Evolutionary conservation across 495 filamentous ascomycete genomes (phyloP).

Genomic region (Talaromyces trachyspermus): DNA sequence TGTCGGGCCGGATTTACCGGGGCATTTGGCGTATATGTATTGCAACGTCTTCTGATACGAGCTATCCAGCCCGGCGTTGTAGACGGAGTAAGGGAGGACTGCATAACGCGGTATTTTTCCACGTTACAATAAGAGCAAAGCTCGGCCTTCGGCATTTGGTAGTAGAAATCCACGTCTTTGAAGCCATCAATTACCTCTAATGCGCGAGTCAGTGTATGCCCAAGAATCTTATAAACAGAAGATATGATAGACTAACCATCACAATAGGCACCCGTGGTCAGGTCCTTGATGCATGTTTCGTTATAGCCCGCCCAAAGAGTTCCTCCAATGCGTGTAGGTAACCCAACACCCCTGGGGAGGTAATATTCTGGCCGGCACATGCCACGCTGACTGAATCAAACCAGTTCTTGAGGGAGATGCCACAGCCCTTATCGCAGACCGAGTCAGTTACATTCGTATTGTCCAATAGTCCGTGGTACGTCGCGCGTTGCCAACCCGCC

Average conservation of each 20-base stretch:
- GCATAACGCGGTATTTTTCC: conserved; percentile 12
- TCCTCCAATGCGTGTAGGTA: conserved; percentile 4
- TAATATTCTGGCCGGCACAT: too few relatives aligned
- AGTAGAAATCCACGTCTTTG: conserved; percentile 2
- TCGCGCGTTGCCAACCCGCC: background rate
- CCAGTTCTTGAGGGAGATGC: background rate
- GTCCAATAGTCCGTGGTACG: background rate
- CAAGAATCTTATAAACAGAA: background rate
- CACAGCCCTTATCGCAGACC: conserved; percentile 1
- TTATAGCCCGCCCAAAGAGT: conserved; percentile 12
- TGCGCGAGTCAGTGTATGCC: background rate
- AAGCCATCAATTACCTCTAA: conserved; percentile 6
- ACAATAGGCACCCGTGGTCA: conserved; percentile 7
- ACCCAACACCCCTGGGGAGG: conserved; percentile 1
- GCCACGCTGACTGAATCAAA: too few relatives aligned
- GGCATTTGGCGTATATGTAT: too few relatives aligned
- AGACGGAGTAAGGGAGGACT: conserved; percentile 15
- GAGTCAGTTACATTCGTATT: conserved; percentile 7
- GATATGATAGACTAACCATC: conserved; percentile 5
- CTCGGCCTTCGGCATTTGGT: conserved; percentile 11
- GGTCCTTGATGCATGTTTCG: conserved; percentile 16
- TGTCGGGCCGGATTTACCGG: too few relatives aligned
- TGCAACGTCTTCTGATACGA: too few relatives aligned
- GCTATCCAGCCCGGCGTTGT: conserved; percentile 8
- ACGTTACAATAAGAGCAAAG: conserved; percentile 17